These are phyloP conservation scores for Carex myosuroides DNA, from an alignment of 176 grass and related monocot species.

Conservation along the genomic window DNA sequence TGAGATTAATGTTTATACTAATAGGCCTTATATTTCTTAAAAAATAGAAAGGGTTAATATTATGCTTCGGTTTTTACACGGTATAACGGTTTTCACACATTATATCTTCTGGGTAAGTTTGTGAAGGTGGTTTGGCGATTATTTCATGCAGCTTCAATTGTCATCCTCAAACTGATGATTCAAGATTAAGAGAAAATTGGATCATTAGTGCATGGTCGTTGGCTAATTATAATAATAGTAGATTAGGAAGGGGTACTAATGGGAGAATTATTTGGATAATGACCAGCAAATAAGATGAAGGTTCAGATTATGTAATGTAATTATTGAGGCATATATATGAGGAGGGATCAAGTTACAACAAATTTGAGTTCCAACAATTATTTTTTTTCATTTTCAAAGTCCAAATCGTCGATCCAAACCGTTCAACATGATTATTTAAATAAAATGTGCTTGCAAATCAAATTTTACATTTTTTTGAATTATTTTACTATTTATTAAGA, in stretches of 20 bases:
- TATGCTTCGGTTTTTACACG: neutral
- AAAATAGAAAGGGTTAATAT: neutral
- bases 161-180: neutral
- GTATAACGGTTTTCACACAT: neutral
- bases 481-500: too few species aligned
- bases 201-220: neutral
- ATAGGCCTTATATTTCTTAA: neutral
- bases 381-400: too few species aligned
- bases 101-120: neutral
- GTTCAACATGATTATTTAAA: too few species aligned
- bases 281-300: neutral
- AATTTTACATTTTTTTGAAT: too few species aligned
- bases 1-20: neutral
- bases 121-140: neutral
- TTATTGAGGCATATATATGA: neutral
- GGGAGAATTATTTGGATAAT: neutral
- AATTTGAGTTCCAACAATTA: too few species aligned
- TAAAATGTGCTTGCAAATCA: too few species aligned
- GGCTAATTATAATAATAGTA: neutral
- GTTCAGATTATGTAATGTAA: neutral
- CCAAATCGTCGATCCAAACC: too few species aligned
- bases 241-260: neutral
- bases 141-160: neutral
- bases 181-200: neutral
- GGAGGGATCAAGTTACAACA: too few species aligned